Evolutionary conservation across 208 protist species (phyloP), one percentile per base, ranked within the genome.

Genomic region (Leishmania major): DNA sequence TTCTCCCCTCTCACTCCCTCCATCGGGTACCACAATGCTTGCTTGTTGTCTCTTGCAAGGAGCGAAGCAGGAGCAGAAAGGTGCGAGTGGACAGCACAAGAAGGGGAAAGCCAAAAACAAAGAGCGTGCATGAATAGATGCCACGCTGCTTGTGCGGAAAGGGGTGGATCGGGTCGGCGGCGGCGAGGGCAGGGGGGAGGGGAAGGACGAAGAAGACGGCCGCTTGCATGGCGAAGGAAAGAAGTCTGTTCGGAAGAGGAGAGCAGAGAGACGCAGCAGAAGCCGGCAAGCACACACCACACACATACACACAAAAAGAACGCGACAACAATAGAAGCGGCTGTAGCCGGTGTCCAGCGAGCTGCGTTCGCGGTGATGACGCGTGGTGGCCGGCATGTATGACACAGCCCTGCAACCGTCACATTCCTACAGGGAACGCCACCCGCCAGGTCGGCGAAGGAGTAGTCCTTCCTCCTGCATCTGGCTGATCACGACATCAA

Each of bases 391-490:
- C 10, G 70, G 25, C 45, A 31, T 35, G 45, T 2, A 45, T 10
- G 28, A 17, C 43, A 37, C 43, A 53, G 28, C 31, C 1, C 31
- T 43, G 67, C 57, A 31, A 69, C 22, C 15, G 43, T 3, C 73
- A 19, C n/a, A 43, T 1, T 62, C 22, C 5, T 79, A 80, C 31
- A 77, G 53, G 1, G 77, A 55, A 69, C 82, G 86, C 91, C 87
- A 92, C 28, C 86, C 91, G 22, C 81, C 85, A n/a, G 72, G 88
- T 43, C 86, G 82, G 28, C 89, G 89, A 15, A 96, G 84, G 13
- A 95, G 79, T n/a, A 92, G 67, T 25, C 89, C 89, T 40, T 91
- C 88, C 7, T 92, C 81, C 51, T 94, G 84, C 49, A 96, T 84
- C 37, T 93, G 90, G 51, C 84, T 77, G 11, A 95, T 83, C n/a